Conservation (phyloP, 1,284 basidiomycete genomes). For the Meripilus lineatus region DNA sequence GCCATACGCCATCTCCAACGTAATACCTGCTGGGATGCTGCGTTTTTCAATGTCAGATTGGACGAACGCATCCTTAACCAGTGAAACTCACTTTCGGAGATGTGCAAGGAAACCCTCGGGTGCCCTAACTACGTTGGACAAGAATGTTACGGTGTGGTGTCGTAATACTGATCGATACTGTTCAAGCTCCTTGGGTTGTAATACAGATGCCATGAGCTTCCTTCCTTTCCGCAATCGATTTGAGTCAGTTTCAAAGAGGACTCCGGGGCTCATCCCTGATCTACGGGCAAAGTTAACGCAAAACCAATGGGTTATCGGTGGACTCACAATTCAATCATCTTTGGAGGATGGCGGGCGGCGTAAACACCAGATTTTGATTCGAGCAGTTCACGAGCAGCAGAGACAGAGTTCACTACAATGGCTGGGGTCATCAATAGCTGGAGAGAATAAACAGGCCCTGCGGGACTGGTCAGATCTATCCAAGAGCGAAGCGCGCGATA, state of each 20-base stretch:
- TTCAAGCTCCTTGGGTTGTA: too few species aligned
- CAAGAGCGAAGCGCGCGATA: background rate
- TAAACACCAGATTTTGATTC: constrained; percentile 12
- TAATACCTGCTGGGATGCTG: constrained; percentile 10
- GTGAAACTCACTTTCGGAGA: constrained; percentile 7
- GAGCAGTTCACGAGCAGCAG: constrained; percentile 12
- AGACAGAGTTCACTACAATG: constrained; percentile 11
- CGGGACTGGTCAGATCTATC: background rate
- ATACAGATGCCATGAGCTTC: too few species aligned
- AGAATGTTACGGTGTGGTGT: too few species aligned
- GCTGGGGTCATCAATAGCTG: constrained; percentile 10
- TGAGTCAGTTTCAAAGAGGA: too few species aligned
- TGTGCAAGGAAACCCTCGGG: constrained; percentile 12
- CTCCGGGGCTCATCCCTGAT: constrained; percentile 9
- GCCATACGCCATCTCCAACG: constrained; percentile 15
- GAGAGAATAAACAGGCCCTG: constrained; percentile 11
- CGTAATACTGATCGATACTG: too few species aligned
- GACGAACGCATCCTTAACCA: background rate
- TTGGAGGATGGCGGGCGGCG: constrained; percentile 11
- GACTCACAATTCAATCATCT: constrained; percentile 14
- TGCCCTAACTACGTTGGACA: too few species aligned
- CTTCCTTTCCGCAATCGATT: too few species aligned
- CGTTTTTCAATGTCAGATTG: background rate
- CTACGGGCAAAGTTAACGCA: constrained; percentile 11
- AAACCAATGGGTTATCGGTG: background rate